Evolutionary conservation across 305 asterid genomes (phyloP).

Genomic region (Ilex paraguariensis): DNA sequence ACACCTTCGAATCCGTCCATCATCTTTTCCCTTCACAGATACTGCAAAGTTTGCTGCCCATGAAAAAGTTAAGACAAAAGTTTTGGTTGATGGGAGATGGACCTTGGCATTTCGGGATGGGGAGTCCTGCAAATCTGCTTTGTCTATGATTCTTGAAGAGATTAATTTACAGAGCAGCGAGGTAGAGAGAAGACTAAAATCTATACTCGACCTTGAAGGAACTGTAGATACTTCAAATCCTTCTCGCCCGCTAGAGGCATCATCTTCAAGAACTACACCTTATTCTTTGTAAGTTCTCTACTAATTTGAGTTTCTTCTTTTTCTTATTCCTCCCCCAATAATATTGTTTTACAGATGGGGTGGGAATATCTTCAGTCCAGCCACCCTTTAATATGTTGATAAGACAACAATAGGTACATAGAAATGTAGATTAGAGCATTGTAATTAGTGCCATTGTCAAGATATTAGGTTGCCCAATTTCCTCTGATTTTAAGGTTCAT

Average conservation of each 20-base stretch:
- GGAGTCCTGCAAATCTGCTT: slow-evolving; percentile 60
- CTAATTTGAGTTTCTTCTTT: slow-evolving; percentile 7
- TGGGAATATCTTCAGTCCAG: slow-evolving; percentile 24
- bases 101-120: slow-evolving; percentile 89
- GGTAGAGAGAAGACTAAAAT: slow-evolving; percentile 67
- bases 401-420: slow-evolving; percentile 36
- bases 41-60: slow-evolving; percentile 30
- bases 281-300: slow-evolving; percentile 24
- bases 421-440: slow-evolving; percentile 35
- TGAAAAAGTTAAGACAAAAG: slow-evolving; percentile 61
- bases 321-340: slow-evolving; percentile 4
- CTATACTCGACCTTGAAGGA: slow-evolving; percentile 53
- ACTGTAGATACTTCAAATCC: slow-evolving; percentile 23
- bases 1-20: slow-evolving; percentile 92
- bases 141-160: slow-evolving; percentile 72
- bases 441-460: slow-evolving; percentile 33
- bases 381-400: slow-evolving; percentile 32
- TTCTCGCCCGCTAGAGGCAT: slow-evolving; percentile 21
- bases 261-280: slow-evolving; percentile 28
- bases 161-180: slow-evolving; percentile 39
- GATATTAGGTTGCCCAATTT: slow-evolving; percentile 20
- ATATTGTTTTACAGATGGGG: slow-evolving; percentile 20
- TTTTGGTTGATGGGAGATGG: slow-evolving; percentile 94
- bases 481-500: slow-evolving; percentile 16
- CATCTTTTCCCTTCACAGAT: slow-evolving; percentile 60